These are phyloP conservation scores for Zygnema circumcarinatum DNA, from an alignment of 139 green algal species.

Conservation along the genomic window DNA sequence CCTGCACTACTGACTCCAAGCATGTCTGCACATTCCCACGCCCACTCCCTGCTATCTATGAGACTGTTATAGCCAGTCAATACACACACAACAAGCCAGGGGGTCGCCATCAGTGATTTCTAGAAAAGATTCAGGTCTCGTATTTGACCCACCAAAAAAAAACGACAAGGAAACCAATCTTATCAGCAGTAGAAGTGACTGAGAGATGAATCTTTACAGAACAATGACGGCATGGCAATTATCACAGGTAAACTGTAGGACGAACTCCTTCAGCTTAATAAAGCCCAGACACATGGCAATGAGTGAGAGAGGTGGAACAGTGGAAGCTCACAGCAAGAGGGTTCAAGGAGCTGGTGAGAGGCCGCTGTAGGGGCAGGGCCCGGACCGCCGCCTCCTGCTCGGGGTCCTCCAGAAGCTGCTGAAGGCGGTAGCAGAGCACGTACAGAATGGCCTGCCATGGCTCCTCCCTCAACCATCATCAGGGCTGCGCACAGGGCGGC, in stretches of 20 bases:
- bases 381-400: neutral
- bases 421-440: conserved; percentile 88
- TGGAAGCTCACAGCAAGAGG: conserved; percentile 25
- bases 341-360: neutral
- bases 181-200: too few species aligned
- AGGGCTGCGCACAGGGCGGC: neutral
- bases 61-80: neutral
- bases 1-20: conserved; percentile 48
- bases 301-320: too few species aligned
- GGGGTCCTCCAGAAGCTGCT: conserved; percentile 64
- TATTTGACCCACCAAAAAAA: too few species aligned
- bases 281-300: too few species aligned
- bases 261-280: too few species aligned
- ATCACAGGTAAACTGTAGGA: too few species aligned
- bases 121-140: too few species aligned
- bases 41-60: neutral
- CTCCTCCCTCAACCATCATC: too few species aligned
- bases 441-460: conserved; percentile 83
- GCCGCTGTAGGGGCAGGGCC: neutral
- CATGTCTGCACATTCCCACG: conserved; percentile 36
- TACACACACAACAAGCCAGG: neutral
- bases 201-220: too few species aligned
- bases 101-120: too few species aligned
- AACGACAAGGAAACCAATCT: too few species aligned
- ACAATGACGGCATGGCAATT: too few species aligned